Conservation (phyloP, 805 yeast species). For the Vanderwaltozyma polyspora region DNA sequence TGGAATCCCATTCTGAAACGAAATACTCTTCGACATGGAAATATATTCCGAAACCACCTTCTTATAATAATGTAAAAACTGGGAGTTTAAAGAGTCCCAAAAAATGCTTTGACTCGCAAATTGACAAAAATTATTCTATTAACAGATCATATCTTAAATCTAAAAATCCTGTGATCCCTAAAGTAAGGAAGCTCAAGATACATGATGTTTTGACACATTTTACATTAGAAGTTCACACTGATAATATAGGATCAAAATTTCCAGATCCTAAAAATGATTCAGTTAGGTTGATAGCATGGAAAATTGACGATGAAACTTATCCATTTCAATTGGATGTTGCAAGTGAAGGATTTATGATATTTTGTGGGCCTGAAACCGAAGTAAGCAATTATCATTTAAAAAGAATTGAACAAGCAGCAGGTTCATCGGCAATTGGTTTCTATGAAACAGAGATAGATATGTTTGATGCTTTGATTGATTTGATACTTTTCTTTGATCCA, state of each 20-base stretch:
- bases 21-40: conserved; percentile 30
- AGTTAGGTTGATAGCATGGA: conserved; percentile 53
- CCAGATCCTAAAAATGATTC: conserved; percentile 64
- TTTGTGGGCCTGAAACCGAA: too few relatives aligned
- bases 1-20: conserved; percentile 1
- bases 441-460: conserved; percentile 48
- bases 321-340: conserved; percentile 26
- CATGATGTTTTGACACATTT: conserved; percentile 45
- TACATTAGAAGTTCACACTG: conserved; percentile 57
- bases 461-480: conserved; percentile 41
- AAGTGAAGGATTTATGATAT: conserved; percentile 31
- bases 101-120: conserved; percentile 35
- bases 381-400: conserved; percentile 5
- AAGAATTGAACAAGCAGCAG: conserved; percentile 9
- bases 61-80: conserved; percentile 26
- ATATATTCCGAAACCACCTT: conserved; percentile 40
- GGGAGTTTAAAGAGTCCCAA: too few relatives aligned
- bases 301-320: conserved; percentile 35
- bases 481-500: conserved; percentile 64
- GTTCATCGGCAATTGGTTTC: conserved; percentile 26
- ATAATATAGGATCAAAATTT: conserved; percentile 34
- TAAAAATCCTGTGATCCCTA: conserved; percentile 6
- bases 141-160: conserved; percentile 16
- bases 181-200: conserved; percentile 30
- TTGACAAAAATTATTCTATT: conserved; percentile 36